A percentile compares a stretch with the other conserved stretches of the same genome.
These are phyloP conservation scores for Amyloporia xantha DNA, from an alignment of 768 basidiomycete species.

Conservation along the genomic window DNA sequence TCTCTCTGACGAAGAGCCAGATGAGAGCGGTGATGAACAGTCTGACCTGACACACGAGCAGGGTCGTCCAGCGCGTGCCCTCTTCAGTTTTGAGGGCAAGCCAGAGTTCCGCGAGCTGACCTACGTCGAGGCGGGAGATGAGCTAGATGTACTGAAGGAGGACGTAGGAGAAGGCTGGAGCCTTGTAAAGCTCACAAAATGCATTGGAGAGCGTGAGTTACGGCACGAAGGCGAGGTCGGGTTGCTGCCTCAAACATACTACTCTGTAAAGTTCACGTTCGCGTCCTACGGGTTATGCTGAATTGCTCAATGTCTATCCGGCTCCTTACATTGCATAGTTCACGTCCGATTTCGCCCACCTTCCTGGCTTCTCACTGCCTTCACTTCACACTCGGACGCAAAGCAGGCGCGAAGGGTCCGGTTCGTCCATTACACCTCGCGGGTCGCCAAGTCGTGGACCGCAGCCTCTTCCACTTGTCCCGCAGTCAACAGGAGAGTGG, in stretches of 20 bases:
- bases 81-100: slow-evolving; percentile 73
- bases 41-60: slow-evolving; percentile 18
- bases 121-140: slow-evolving; percentile 60
- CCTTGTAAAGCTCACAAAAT: slow-evolving; percentile 42
- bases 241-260: slow-evolving; percentile 63
- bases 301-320: neutral
- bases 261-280: slow-evolving; percentile 46
- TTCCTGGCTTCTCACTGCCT: slow-evolving; percentile 37
- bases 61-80: slow-evolving; percentile 53
- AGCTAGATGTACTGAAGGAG: slow-evolving; percentile 63
- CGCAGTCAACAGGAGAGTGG: slow-evolving; percentile 71
- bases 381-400: slow-evolving; percentile 17
- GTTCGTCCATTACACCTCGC: slow-evolving; percentile 45
- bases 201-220: slow-evolving; percentile 1
- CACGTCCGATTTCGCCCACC: slow-evolving; percentile 53
- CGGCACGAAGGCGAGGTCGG: slow-evolving; percentile 52
- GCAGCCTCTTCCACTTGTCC: slow-evolving; percentile 38
- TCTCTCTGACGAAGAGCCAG: slow-evolving; percentile 44
- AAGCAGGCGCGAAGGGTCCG: slow-evolving; percentile 32
- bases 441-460: slow-evolving; percentile 24
- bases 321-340: slow-evolving; percentile 36
- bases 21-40: slow-evolving; percentile 27
- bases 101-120: slow-evolving; percentile 64
- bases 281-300: neutral
- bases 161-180: slow-evolving; percentile 79